Conservation (phyloP, 805 yeast species). For the Alloascoidea hylecoeti region DNA sequence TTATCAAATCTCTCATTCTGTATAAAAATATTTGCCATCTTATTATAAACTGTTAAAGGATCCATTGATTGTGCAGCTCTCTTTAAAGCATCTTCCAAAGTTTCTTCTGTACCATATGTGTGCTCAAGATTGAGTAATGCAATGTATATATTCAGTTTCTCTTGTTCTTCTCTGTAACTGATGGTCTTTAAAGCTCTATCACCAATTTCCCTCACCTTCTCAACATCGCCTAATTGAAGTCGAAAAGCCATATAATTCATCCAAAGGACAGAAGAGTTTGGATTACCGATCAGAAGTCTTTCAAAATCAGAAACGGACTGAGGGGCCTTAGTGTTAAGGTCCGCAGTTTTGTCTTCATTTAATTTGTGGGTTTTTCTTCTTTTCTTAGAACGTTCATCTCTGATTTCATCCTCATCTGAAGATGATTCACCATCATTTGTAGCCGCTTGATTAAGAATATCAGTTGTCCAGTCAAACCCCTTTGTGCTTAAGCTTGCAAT, state of each 20-base stretch:
- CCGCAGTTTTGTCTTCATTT: constrained; percentile 74
- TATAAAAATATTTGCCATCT: constrained; percentile 59
- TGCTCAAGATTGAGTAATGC: constrained; percentile 90
- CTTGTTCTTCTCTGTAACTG: constrained; percentile 81
- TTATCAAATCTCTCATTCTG: constrained; percentile 57
- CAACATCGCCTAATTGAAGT: constrained; percentile 84
- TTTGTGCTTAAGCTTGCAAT: constrained; percentile 28
- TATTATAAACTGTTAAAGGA: constrained; percentile 65
- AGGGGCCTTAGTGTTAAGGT: constrained; percentile 73
- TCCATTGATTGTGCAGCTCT: constrained; percentile 90
- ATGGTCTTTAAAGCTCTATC: constrained; percentile 87
- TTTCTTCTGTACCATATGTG: constrained; percentile 78
- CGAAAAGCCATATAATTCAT: constrained; percentile 98
- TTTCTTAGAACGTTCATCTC: constrained; percentile 23
- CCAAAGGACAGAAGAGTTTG: constrained; percentile 90
- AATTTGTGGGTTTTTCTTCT: constrained; percentile 25
- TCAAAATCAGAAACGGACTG: constrained; percentile 89
- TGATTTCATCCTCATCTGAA: constrained; percentile 40
- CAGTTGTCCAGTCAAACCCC: constrained; percentile 95
- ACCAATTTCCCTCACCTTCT: constrained; percentile 87
- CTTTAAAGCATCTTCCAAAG: constrained; percentile 68
- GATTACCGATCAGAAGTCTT: constrained; percentile 80
- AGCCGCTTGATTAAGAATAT: constrained; percentile 69
- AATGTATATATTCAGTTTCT: constrained; percentile 90
- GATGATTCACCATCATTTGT: constrained; percentile 36